Evolutionary conservation across 169 alveolate genomes (phyloP).

Genomic region (Eimeria sp.): DNA sequence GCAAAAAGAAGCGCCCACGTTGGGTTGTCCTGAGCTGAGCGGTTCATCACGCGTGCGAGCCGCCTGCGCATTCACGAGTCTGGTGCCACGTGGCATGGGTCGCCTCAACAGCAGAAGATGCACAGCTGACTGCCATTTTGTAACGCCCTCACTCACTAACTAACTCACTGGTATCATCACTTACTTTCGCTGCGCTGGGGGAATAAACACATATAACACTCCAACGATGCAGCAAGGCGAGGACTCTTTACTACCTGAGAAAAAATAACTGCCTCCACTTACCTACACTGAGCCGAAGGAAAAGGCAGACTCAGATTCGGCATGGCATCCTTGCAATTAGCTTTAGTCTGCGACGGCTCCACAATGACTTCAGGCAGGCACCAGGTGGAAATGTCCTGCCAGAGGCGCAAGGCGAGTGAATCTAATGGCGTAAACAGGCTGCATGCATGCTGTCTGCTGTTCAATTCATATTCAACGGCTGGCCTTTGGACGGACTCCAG

Average conservation of each 20-base stretch:
- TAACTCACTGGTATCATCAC: neutral
- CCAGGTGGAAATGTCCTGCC: conserved; percentile 55
- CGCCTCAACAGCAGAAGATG: neutral
- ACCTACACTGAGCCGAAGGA: conserved; percentile 76
- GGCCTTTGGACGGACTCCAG: neutral
- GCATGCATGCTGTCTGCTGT: neutral
- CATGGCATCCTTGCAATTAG: conserved; percentile 64
- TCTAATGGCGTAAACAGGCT: neutral
- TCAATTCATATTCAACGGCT: too few species aligned
- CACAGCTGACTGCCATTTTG: neutral
- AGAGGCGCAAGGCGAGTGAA: neutral
- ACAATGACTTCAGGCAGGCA: conserved; percentile 47
- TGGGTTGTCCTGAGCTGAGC: neutral
- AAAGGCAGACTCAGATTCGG: conserved; percentile 51
- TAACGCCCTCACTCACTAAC: neutral
- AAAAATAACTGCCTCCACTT: neutral
- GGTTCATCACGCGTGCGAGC: conserved; percentile 25
- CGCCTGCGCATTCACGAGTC: conserved; percentile 48
- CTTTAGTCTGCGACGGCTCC: conserved; percentile 47
- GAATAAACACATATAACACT: neutral
- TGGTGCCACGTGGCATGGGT: neutral
- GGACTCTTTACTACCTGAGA: neutral
- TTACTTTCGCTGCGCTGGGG: neutral
- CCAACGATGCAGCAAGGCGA: neutral
- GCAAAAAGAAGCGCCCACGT: neutral